Conservation (phyloP, 768 basidiomycete genomes). For the Leccinum longicurvipes region DNA sequence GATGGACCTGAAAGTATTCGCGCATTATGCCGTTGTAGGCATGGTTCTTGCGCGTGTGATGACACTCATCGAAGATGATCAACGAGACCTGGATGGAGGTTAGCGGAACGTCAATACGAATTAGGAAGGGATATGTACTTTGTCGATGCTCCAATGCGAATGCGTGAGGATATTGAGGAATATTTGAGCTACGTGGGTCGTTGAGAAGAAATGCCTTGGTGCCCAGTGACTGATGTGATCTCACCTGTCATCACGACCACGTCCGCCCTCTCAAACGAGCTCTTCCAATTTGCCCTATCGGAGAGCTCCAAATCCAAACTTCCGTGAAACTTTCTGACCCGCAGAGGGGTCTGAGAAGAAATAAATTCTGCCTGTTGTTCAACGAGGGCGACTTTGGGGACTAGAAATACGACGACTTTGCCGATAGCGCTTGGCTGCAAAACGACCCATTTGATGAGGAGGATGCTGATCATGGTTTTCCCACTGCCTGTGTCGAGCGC, state of each 20-base stretch:
- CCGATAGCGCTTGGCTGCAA: conserved; percentile 44
- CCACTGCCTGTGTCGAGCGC: conserved; percentile 58
- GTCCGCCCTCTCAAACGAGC: conserved; percentile 59
- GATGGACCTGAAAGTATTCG: conserved; percentile 48
- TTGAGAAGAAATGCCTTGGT: conserved; percentile 4
- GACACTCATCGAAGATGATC: conserved; percentile 57
- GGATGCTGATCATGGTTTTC: conserved; percentile 58
- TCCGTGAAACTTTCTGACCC: conserved; percentile 68
- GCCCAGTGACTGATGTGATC: conserved; percentile 6
- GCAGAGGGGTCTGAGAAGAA: conserved; percentile 57
- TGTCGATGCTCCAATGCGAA: conserved; percentile 73
- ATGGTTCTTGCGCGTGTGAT: conserved; percentile 55
- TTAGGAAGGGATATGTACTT: conserved; percentile 33
- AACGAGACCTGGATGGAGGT: conserved; percentile 44
- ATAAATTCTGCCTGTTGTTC: conserved; percentile 77
- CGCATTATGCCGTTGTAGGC: conserved; percentile 58
- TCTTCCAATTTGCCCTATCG: conserved; percentile 62
- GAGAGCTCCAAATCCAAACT: conserved; percentile 68
- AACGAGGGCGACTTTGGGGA: conserved; percentile 82
- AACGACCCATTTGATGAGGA: conserved; percentile 74
- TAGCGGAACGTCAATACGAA: background rate
- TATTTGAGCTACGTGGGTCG: conserved; percentile 59
- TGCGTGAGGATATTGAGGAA: conserved; percentile 78
- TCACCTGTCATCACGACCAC: conserved; percentile 85
- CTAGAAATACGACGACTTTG: conserved; percentile 75